These are phyloP conservation scores for Salvia sclarea DNA, from an alignment of 305 asterid genomes.

Conservation along the genomic window DNA sequence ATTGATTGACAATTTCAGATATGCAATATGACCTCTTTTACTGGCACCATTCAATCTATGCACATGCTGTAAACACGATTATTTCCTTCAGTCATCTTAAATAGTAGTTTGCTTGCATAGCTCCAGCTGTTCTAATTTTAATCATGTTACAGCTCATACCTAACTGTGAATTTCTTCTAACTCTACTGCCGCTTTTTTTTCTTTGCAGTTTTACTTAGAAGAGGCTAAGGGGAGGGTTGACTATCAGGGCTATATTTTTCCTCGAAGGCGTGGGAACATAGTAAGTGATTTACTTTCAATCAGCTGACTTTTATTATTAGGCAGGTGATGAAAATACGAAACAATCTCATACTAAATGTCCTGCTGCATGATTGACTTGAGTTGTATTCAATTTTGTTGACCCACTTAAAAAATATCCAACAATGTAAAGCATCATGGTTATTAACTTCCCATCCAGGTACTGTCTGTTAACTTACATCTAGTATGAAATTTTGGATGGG, in stretches of 20 bases:
- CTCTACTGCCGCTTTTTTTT: not conserved
- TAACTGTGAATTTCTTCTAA: not conserved
- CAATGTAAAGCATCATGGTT: no score
- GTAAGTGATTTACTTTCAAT: conserved; percentile 49
- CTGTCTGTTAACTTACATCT: no score
- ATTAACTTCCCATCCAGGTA: no score
- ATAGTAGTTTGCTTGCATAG: conserved; percentile 1
- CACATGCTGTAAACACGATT: not conserved
- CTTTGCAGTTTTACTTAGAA: conserved; percentile 79
- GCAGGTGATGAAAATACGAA: conserved; percentile 16
- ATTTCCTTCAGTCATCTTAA: not conserved
- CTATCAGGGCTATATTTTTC: conserved; percentile 94
- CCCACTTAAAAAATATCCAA: not conserved
- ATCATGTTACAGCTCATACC: conserved; percentile 8
- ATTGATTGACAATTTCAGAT: conserved; percentile 12
- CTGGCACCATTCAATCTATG: conserved; percentile 10
- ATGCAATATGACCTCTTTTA: not conserved
- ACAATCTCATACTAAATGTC: not conserved
- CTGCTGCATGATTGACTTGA: not conserved
- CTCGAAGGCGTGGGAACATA: conserved; percentile 75
- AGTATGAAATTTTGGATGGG: no score
- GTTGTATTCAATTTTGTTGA: not conserved
- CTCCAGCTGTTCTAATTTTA: conserved; percentile 4
- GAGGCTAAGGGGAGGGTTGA: conserved; percentile 88
- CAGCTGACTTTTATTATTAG: not conserved